Evolutionary conservation across 495 filamentous ascomycete species (phyloP), one percentile per base, ranked within the genome.

Genomic region (Pyrenopolyporus hunteri): DNA sequence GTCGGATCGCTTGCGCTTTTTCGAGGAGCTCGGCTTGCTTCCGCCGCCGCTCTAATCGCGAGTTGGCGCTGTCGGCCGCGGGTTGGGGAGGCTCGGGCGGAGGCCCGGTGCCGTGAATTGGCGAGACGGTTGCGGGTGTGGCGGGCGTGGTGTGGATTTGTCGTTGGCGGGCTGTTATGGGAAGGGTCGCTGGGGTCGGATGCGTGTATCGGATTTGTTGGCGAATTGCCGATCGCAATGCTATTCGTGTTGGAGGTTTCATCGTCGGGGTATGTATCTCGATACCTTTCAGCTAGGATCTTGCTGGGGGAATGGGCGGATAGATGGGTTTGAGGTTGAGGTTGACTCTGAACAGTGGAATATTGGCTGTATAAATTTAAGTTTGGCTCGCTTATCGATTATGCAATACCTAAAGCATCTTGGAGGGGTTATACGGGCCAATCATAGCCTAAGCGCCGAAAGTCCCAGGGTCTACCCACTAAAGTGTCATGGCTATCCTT

Each of bases 91-190:
- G 83, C 60, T 85, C 80, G 1, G 93, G 93, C 2, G 93, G 93
- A 36, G 93, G 93, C 3, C 91, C 93, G 48, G 90, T 86, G 17
- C 90, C 86, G 32, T 89, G 90, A 48, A 90, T 82, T 25, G 92
- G 86, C 14, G 72, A 75, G 43, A 84, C 80, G 14, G 77, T 81
- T 37, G 80, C 81, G 23, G 74, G 73, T 11, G 72, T 66, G 6
- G 74, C 32, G 10, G 73, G 33, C 9, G 73, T 74, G 50, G 50
- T 73, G 67, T 83, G 81, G 49, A 83, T 67, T 22, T 65, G 62
- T 37, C 75, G 71, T 13, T 25, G 46, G 52, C 48, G 40, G 60
- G 50, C 45, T 32, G 26, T 20, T 33, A 31, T 26, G 14, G 20
- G 35, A 14, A 42, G 19, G 4, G 23, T 36, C 16, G 48, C 55